These are phyloP conservation scores for Klebsormidium nitens DNA, from an alignment of 139 green algal species.

Conservation along the genomic window DNA sequence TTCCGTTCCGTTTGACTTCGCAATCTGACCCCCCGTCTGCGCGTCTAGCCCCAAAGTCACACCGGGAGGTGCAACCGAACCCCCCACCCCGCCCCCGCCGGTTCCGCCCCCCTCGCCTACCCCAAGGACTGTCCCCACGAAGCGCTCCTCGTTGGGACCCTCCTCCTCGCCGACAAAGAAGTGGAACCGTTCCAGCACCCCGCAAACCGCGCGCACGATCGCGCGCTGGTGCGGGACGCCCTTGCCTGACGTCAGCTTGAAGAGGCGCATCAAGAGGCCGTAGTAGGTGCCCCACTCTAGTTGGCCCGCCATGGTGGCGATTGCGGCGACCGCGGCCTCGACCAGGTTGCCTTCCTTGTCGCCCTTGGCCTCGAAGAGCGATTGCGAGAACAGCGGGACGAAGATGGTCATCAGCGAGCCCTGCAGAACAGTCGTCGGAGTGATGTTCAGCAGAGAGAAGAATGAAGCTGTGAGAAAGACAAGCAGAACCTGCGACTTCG, in stretches of 20 bases:
- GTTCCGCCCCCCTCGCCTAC: no score
- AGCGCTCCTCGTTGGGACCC: no score
- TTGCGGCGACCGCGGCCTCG: slow-evolving; percentile 1
- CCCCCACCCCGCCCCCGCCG: no score
- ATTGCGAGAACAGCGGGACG: slow-evolving; percentile 7
- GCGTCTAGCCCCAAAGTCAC: no score
- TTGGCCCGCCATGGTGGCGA: not conserved
- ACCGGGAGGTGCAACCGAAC: no score
- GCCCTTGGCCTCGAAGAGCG: slow-evolving; percentile 10
- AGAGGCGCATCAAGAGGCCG: slow-evolving; percentile 18
- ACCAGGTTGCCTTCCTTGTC: slow-evolving; percentile 22
- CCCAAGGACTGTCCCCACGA: no score
- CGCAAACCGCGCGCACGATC: slow-evolving; percentile 21
- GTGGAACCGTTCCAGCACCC: slow-evolving; percentile 26
- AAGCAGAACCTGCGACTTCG: not conserved
- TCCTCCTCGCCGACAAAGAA: slow-evolving; percentile 9
- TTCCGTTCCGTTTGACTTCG: no score
- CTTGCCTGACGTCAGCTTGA: slow-evolving; percentile 1
- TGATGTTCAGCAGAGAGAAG: not conserved
- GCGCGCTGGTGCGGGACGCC: slow-evolving; percentile 1
- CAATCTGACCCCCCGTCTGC: no score
- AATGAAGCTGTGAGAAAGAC: not conserved
- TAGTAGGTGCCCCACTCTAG: slow-evolving; percentile 23
- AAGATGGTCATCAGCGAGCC: slow-evolving; percentile 3
- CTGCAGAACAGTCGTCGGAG: not conserved